Percentiles rank a stretch among this genome's conserved stretches.
These are phyloP conservation scores for Zygosaccharomyces sapae DNA, from an alignment of 1,139 yeast genomes.

Conservation along the genomic window DNA sequence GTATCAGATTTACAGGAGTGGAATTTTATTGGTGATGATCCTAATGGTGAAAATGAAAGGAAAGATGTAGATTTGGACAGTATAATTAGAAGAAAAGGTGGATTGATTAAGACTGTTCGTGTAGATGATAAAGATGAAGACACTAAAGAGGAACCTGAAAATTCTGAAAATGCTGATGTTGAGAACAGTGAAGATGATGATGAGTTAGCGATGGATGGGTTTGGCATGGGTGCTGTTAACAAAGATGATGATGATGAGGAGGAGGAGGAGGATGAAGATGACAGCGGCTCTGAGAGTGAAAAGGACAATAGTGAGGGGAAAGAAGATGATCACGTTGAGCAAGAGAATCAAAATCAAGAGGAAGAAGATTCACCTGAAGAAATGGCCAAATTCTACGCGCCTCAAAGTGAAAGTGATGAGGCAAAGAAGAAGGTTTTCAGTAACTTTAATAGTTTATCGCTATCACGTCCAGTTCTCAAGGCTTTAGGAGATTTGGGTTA, in stretches of 20 bases:
- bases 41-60: conserved; percentile 34
- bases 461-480: conserved; percentile 85
- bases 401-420: conserved; percentile 47
- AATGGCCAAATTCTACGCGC: conserved; percentile 63
- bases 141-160: conserved; percentile 38
- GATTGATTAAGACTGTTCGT: conserved; percentile 55
- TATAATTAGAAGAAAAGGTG: conserved; percentile 78
- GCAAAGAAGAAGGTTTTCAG: conserved; percentile 48
- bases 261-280: conserved; percentile 29
- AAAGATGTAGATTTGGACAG: conserved; percentile 83
- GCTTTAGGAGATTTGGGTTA: conserved; percentile 81
- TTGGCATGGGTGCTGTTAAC: conserved; percentile 58
- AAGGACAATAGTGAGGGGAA: conserved; percentile 29
- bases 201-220: conserved; percentile 64
- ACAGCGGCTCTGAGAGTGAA: conserved; percentile 9
- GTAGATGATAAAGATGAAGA: conserved; percentile 38
- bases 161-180: conserved; percentile 33
- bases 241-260: conserved; percentile 17
- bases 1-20: conserved; percentile 63
- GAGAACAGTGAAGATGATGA: conserved; percentile 45
- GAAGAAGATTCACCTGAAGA: conserved; percentile 70
- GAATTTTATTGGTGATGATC: conserved; percentile 64
- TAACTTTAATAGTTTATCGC: conserved; percentile 69
- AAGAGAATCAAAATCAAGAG: conserved; percentile 30
- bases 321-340: conserved; percentile 28